Conservation (phyloP, 495 filamentous ascomycete species). For the Cenococcum geophilum region DNA sequence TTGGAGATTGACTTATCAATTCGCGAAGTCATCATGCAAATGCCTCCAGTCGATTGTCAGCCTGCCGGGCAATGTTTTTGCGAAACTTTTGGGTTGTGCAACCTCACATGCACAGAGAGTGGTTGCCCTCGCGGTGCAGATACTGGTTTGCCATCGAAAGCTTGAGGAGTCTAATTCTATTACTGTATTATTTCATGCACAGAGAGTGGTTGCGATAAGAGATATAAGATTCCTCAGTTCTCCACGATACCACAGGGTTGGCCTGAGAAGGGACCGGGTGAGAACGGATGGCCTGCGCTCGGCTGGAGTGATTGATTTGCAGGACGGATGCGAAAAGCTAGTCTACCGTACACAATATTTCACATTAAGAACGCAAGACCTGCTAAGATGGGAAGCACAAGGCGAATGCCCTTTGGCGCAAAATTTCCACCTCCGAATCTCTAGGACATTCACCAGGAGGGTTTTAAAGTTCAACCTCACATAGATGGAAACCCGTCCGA, state of each 20-base stretch:
- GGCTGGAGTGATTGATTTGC: slow-evolving; percentile 26
- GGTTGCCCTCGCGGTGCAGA: too few relatives aligned
- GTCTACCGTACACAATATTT: too few relatives aligned
- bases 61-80: slow-evolving; percentile 30
- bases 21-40: slow-evolving; percentile 23
- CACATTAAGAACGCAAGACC: too few relatives aligned
- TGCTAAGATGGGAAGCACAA: too few relatives aligned
- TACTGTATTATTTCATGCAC: too few relatives aligned
- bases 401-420: too few relatives aligned
- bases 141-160: too few relatives aligned
- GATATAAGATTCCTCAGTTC: slow-evolving; percentile 25
- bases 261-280: slow-evolving; percentile 27
- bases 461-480: too few relatives aligned
- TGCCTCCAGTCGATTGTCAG: slow-evolving; percentile 29
- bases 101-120: slow-evolving; percentile 26
- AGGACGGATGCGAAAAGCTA: background rate
- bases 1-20: background rate
- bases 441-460: too few relatives aligned
- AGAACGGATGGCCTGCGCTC: slow-evolving; percentile 23
- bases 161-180: too few relatives aligned
- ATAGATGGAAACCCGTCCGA: too few relatives aligned
- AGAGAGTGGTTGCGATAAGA: slow-evolving; percentile 27
- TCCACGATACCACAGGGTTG: slow-evolving; percentile 27
- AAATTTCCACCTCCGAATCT: too few relatives aligned
- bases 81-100: slow-evolving; percentile 28